Evolutionary conservation across 1,139 yeast genomes (phyloP), one percentile per base, ranked within the genome.

Genomic region (Yamadazyma epiphylla): DNA sequence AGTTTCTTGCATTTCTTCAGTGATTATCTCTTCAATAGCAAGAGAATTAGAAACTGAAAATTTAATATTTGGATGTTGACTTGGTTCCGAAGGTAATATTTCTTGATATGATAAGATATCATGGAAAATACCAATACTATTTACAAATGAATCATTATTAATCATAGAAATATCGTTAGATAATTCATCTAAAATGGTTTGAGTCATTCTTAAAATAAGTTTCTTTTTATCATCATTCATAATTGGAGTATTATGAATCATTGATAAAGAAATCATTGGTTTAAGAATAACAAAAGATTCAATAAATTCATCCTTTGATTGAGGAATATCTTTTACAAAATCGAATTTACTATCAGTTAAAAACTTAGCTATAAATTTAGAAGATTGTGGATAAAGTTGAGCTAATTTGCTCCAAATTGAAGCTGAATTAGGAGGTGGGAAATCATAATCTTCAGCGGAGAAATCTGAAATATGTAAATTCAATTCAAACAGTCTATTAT

Each of bases 101-200:
- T 59, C 63, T 5, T 70, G 60, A 29, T 60, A 67, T 1, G 75
- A 59, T 27, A 78, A 43, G 6, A 74, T 51, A 26, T 68, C 72
- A 28, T 74, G 80, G 29, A 73, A 60, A 3, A 75, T 64, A 10
- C 61, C 52, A 28, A 81, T 49, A 15, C 64, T 52, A 36, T 70
- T 60, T 1, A 62, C 38, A 17, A 32, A 19, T 21, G 30, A 38
- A 17, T 32, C 38, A 10, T 36, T 28, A 30, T 38, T 40, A 8
- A 43, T 26, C 8, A 15, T 11, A 10, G 12, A 19, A 5, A 13
- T 11, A 15, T 39, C 33, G 4, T 25, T 11, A 2, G 12, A 12
- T 5, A 42, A 15, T 8, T 11, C 8, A 10, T 25, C 19, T 5
- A 30, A 16, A 5, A 35, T 15, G 3, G 38, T 29, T 13, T 22